Evolutionary conservation across 495 filamentous ascomycete genomes (phyloP).

Genomic region (Amniculicola lignicola): DNA sequence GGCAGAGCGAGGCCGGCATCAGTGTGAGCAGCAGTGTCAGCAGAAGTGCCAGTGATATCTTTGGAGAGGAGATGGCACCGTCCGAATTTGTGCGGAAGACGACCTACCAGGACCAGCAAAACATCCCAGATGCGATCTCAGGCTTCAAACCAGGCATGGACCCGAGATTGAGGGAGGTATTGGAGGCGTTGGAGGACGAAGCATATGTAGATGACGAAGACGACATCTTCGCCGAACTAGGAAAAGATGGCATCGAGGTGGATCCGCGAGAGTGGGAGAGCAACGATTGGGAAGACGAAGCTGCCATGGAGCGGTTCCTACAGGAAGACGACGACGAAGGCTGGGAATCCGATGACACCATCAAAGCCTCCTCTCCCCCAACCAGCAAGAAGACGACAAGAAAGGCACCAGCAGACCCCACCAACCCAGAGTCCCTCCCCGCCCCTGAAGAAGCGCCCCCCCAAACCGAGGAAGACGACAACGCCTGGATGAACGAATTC

Average conservation of each 20-base stretch:
- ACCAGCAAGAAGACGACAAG: background rate
- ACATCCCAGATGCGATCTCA: slow-evolving; percentile 82
- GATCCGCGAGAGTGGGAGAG: slow-evolving; percentile 60
- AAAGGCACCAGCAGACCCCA: slow-evolving; percentile 26
- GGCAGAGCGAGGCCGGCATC: slow-evolving; percentile 50
- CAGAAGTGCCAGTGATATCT: slow-evolving; percentile 41
- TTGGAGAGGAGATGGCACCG: slow-evolving; percentile 68
- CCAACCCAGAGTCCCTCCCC: slow-evolving; percentile 30
- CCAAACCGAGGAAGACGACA: slow-evolving; percentile 50
- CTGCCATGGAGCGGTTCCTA: slow-evolving; percentile 46
- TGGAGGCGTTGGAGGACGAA: slow-evolving; percentile 95
- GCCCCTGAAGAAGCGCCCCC: slow-evolving; percentile 49
- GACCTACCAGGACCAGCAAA: slow-evolving; percentile 90
- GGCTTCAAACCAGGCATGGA: slow-evolving; percentile 99
- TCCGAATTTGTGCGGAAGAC: slow-evolving; percentile 66
- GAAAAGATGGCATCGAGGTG: slow-evolving; percentile 69
- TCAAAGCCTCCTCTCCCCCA: slow-evolving; percentile 54
- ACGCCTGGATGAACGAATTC: slow-evolving; percentile 85
- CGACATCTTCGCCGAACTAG: slow-evolving; percentile 72
- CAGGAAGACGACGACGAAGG: slow-evolving; percentile 68
- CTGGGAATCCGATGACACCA: slow-evolving; percentile 93
- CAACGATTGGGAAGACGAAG: slow-evolving; percentile 41
- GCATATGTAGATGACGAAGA: slow-evolving; percentile 87
- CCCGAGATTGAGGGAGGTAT: slow-evolving; percentile 80
- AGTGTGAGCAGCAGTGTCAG: slow-evolving; percentile 30